These are phyloP conservation scores for Suillus bovinus DNA, from an alignment of 768 basidiomycete genomes.

Conservation along the genomic window DNA sequence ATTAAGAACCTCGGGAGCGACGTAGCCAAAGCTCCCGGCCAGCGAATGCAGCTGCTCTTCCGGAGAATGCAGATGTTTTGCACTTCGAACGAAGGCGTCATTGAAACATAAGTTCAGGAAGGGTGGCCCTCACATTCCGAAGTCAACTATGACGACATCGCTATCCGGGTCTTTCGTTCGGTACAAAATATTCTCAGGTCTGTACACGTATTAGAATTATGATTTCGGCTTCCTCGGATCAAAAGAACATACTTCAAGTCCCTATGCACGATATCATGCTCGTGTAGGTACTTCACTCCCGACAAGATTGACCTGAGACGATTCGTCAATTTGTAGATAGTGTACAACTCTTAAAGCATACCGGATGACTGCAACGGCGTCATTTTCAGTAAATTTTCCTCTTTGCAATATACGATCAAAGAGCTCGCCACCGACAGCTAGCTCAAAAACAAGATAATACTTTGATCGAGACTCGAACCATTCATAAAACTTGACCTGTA, in stretches of 20 bases:
- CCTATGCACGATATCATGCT: slow-evolving; percentile 92
- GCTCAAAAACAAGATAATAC: slow-evolving; percentile 94
- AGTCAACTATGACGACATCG: slow-evolving; percentile 95
- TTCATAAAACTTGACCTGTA: slow-evolving; percentile 91
- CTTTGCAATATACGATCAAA: slow-evolving; percentile 84
- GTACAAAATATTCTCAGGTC: slow-evolving; percentile 96
- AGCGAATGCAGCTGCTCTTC: slow-evolving; percentile 71
- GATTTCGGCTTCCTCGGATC: not conserved
- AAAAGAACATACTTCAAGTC: slow-evolving; percentile 75
- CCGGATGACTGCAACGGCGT: slow-evolving; percentile 79
- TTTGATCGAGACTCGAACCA: slow-evolving; percentile 95
- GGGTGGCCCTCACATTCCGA: slow-evolving; percentile 75
- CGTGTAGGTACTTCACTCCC: slow-evolving; percentile 87
- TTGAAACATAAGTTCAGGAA: slow-evolving; percentile 1
- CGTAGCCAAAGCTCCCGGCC: slow-evolving; percentile 86
- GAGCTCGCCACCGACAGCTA: slow-evolving; percentile 92
- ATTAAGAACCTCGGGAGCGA: slow-evolving; percentile 86
- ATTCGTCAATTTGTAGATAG: not conserved
- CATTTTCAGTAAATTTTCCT: slow-evolving; percentile 93
- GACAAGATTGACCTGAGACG: slow-evolving; percentile 69
- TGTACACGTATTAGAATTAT: slow-evolving; percentile 27
- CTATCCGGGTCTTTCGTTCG: slow-evolving; percentile 73
- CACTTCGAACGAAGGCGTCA: slow-evolving; percentile 41
- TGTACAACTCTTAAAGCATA: slow-evolving; percentile 34
- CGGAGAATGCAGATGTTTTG: slow-evolving; percentile 75